A percentile compares a stretch with the other conserved stretches of the same genome.
These are phyloP conservation scores for Ampelomyces quisqualis DNA, from an alignment of 2,329 filamentous ascomycete species.

Conservation along the genomic window DNA sequence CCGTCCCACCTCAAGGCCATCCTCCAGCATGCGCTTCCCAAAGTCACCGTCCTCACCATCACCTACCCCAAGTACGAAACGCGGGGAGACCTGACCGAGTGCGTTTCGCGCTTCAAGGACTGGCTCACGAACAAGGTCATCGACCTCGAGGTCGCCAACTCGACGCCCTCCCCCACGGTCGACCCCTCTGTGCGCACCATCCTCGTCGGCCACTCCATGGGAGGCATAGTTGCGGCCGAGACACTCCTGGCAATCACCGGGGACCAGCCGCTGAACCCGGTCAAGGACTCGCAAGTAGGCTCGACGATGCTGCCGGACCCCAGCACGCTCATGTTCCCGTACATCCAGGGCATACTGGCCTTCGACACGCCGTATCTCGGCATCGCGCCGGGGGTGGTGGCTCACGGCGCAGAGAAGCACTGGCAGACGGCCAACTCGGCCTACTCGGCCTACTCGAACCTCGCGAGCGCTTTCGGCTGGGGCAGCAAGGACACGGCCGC, in stretches of 20 bases:
- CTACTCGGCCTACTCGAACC: slow-evolving; percentile 65
- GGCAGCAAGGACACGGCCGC: slow-evolving; percentile 34
- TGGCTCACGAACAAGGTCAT: slow-evolving; percentile 92
- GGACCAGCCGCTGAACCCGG: slow-evolving; percentile 46
- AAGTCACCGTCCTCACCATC: slow-evolving; percentile 64
- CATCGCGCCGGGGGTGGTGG: slow-evolving; percentile 78
- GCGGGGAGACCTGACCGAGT: slow-evolving; percentile 70
- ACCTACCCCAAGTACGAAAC: slow-evolving; percentile 84
- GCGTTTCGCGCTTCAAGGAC: slow-evolving; percentile 71
- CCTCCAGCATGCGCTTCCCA: slow-evolving; percentile 66
- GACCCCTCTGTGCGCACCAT: slow-evolving; percentile 82
- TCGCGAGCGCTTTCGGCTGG: slow-evolving; percentile 65
- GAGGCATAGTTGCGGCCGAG: slow-evolving; percentile 91
- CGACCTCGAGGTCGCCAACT: slow-evolving; percentile 82
- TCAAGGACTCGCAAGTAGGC: slow-evolving; percentile 37
- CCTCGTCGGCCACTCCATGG: slow-evolving; percentile 81
- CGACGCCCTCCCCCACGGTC: slow-evolving; percentile 78
- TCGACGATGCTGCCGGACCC: slow-evolving; percentile 44
- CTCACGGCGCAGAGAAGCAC: slow-evolving; percentile 82
- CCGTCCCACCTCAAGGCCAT: slow-evolving; percentile 69
- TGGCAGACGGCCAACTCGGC: slow-evolving; percentile 73
- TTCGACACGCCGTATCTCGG: slow-evolving; percentile 93
- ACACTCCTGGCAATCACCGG: slow-evolving; percentile 73
- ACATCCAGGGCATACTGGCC: slow-evolving; percentile 83
- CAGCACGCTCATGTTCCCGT: slow-evolving; percentile 83